These are phyloP conservation scores for Wilcoxina mikolae DNA, from an alignment of 495 filamentous ascomycete genomes.

Conservation along the genomic window DNA sequence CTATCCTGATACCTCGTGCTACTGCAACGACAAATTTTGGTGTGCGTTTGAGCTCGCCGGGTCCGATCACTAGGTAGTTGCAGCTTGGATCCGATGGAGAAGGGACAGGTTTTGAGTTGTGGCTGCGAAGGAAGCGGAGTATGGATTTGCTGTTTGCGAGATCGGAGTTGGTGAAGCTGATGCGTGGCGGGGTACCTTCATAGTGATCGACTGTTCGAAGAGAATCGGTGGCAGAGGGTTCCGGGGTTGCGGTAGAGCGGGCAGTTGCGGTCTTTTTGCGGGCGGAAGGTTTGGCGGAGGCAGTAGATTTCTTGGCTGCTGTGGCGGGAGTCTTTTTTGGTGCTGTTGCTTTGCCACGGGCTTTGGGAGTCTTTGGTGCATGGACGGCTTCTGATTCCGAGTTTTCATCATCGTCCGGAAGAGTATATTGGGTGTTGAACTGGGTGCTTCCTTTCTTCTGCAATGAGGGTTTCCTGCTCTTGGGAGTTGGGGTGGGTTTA, in stretches of 20 bases:
- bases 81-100: conserved; percentile 18
- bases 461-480: too few species aligned
- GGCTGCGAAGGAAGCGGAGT: conserved; percentile 24
- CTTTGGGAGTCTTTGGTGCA: conserved; percentile 7
- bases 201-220: conserved; percentile 16
- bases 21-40: conserved; percentile 22
- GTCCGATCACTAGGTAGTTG: conserved; percentile 24
- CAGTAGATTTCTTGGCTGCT: neutral
- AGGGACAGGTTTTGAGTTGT: conserved; percentile 17
- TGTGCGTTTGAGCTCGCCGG: conserved; percentile 24
- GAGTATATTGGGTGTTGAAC: conserved; percentile 19
- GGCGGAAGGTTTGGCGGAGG: neutral
- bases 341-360: conserved; percentile 1
- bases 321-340: conserved; percentile 9
- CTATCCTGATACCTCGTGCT: conserved; percentile 18
- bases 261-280: neutral
- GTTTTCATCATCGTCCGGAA: conserved; percentile 17
- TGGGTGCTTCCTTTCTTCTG: too few species aligned
- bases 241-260: neutral
- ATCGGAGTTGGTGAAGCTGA: conserved; percentile 24
- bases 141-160: conserved; percentile 11
- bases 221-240: neutral
- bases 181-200: conserved; percentile 19
- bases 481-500: neutral
- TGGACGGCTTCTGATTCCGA: neutral